Evolutionary conservation across 2,329 filamentous ascomycete species (phyloP).

Genomic region (Ophiostoma piceae): DNA sequence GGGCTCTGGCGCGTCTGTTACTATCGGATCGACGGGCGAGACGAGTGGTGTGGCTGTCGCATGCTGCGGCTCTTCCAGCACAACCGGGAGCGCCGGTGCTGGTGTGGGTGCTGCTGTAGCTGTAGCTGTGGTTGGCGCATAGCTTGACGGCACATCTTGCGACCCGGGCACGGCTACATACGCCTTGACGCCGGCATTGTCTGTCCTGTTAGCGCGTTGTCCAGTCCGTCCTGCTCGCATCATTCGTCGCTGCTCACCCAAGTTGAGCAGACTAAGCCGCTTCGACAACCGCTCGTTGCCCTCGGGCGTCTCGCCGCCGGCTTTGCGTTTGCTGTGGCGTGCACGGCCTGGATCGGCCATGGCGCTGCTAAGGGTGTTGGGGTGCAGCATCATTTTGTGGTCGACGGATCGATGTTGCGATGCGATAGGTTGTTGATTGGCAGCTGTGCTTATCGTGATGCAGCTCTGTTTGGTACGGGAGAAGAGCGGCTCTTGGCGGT

Average conservation of each 20-base stretch:
- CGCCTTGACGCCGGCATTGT: neutral
- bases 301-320: conserved; percentile 47
- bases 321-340: conserved; percentile 53
- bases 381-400: conserved; percentile 11
- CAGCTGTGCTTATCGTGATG: neutral
- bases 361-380: neutral
- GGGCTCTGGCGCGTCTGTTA: neutral
- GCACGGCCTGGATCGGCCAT: conserved; percentile 17
- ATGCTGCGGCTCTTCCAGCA: neutral
- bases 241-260: conserved; percentile 53
- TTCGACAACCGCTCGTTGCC: conserved; percentile 74
- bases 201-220: neutral
- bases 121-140: neutral
- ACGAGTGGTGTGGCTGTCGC: neutral
- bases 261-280: conserved; percentile 71
- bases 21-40: neutral
- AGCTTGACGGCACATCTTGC: neutral
- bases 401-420: neutral
- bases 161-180: neutral
- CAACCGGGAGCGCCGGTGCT: neutral
- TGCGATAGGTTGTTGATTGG: neutral
- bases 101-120: neutral
- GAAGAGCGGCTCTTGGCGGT: neutral
- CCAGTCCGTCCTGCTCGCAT: neutral
- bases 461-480: neutral